Conservation (phyloP, 139 green algal genomes). For the Tetraselmis striata region DNA sequence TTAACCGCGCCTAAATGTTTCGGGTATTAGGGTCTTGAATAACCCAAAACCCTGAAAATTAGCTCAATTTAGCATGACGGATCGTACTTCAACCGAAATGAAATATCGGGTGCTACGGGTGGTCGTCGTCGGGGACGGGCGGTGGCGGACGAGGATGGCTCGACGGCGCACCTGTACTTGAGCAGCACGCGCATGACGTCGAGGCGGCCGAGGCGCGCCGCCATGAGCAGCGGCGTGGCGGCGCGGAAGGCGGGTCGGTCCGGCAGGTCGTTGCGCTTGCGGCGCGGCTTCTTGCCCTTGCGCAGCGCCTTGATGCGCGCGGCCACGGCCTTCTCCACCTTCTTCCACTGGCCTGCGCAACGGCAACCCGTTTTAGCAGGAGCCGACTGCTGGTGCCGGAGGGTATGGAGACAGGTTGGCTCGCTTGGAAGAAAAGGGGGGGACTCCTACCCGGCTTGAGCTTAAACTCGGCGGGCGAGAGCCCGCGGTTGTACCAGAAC, state of each 20-base stretch:
- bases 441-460: not conserved
- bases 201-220: slow-evolving; percentile 24
- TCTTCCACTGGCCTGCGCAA: not conserved
- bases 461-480: not conserved
- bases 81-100: no score
- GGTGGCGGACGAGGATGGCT: no score
- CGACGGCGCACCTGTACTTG: not conserved
- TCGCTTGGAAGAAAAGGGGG: no score
- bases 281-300: not conserved
- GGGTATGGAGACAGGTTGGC: no score
- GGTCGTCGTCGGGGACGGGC: no score
- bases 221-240: slow-evolving; percentile 23
- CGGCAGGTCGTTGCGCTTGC: slow-evolving; percentile 15
- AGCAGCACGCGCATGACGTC: slow-evolving; percentile 14
- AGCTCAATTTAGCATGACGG: no score
- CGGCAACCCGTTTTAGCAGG: no score
- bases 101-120: no score
- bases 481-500: slow-evolving; percentile 8
- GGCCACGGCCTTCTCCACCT: not conserved
- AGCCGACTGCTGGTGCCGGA: no score
- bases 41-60: no score
- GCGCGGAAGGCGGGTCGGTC: slow-evolving; percentile 16
- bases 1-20: no score
- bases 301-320: not conserved
- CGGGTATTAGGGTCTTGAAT: no score